These are phyloP conservation scores for Mallotus japonicus DNA, from an alignment of 441 rosid species.

Conservation along the genomic window DNA sequence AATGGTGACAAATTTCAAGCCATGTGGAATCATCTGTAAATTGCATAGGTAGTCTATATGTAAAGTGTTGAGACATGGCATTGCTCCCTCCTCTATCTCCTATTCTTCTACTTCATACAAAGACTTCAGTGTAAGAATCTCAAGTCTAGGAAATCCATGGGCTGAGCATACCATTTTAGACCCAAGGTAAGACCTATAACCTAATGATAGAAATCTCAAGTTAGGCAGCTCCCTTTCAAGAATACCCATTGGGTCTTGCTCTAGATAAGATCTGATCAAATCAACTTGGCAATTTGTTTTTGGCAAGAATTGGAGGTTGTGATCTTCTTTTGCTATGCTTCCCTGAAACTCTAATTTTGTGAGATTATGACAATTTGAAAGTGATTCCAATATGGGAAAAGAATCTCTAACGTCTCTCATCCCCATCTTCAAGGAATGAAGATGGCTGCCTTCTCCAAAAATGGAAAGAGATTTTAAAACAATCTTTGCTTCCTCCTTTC, in stretches of 20 bases:
- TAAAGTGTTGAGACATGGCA: slow-evolving; percentile 12
- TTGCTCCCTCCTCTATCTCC: slow-evolving; percentile 15
- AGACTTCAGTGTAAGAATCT: background rate
- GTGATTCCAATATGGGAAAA: background rate
- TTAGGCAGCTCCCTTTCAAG: slow-evolving; percentile 4
- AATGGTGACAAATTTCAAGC: background rate
- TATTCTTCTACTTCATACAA: background rate
- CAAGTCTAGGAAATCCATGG: background rate
- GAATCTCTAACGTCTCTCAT: background rate
- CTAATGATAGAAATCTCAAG: background rate
- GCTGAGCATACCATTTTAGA: too few species aligned
- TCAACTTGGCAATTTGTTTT: background rate
- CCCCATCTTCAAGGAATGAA: slow-evolving; percentile 1
- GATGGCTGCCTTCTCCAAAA: background rate
- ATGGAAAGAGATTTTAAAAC: too few species aligned
- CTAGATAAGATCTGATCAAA: background rate
- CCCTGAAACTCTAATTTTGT: too few species aligned
- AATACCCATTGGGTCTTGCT: slow-evolving; percentile 9
- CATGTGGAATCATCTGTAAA: slow-evolving; percentile 9
- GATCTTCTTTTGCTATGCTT: too few species aligned
- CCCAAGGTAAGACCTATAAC: background rate
- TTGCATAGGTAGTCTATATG: rapidly evolving
- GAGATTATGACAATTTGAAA: too few species aligned
- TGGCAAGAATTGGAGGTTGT: background rate
- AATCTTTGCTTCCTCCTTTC: background rate